Evolutionary conservation across 164 flowering plant genomes (phyloP), one percentile per base, ranked within the genome.

Genomic region (grape (Vitis vinifera)): DNA sequence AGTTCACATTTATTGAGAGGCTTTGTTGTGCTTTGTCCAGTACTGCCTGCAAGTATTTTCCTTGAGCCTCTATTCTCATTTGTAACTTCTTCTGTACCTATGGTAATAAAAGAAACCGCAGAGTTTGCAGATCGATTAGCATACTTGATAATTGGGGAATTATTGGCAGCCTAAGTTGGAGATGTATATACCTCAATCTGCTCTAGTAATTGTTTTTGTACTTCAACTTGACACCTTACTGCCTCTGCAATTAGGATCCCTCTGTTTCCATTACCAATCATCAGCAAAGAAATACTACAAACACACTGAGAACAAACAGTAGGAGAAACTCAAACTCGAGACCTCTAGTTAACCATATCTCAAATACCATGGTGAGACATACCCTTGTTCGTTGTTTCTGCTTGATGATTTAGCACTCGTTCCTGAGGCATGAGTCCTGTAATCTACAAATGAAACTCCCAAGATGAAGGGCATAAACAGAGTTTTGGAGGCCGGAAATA

Each of bases 61-160:
- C 98, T 78, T 93, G 98, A 0, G 92, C 88, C 63, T 91, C 98
- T 55, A 90, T 93, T 81, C 98, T 88, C 93, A 89, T 90, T 59
- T 93, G 93, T 68, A 93, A 52, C 71, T 80, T 90, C 72, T 78
- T 83, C 62, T 93, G 95, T 44, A 93, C 97, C 97, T 92, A 30
- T 7, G 44, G 3, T 12, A 12, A n/a, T 17, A 17, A 56, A n/a
- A 47, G 31, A 31, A 31, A 31, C 44, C 44, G 44, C 4, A 31
- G 7, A 31, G 44, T 31, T 31, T 31, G 44, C 44, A 31, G 44
- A 31, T 31, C 0, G 44, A 31, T 31, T 7, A 31, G 44, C 44
- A 31, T 3, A 31, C 44, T 31, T 31, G 44, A 31, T 3, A 31
- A 31, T 31, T 31, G 44, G 44, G 23, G 7, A 31, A 31, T 31